Evolutionary conservation across 2,329 filamentous ascomycete species (phyloP).

Genomic region (Diaporthe ampelina): DNA sequence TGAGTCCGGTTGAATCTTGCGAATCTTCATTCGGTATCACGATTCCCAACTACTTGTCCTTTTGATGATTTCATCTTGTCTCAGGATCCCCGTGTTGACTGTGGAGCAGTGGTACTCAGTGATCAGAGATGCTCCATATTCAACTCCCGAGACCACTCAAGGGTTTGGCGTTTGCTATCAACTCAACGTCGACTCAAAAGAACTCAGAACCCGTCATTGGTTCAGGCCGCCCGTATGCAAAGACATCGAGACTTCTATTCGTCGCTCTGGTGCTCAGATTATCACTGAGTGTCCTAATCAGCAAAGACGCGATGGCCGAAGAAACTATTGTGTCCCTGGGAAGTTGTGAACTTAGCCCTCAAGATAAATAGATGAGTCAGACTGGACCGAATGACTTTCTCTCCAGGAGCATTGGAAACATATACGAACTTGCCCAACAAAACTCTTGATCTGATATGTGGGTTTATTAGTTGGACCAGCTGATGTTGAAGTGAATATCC

Average conservation of each 20-base stretch:
- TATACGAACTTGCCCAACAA: neutral
- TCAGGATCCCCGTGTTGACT: neutral
- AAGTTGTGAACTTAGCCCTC: neutral
- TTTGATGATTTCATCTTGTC: too few species aligned
- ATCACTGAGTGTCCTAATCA: neutral
- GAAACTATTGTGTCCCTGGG: too few species aligned
- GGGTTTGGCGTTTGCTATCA: neutral
- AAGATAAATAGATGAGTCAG: neutral
- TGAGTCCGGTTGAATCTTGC: neutral
- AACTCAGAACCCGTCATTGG: too few species aligned
- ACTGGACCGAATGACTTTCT: neutral
- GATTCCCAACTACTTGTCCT: neutral
- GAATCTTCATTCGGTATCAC: neutral
- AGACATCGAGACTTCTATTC: neutral
- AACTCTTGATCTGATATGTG: neutral
- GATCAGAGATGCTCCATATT: neutral
- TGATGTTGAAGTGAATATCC: neutral
- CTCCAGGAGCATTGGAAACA: neutral
- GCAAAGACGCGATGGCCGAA: too few species aligned
- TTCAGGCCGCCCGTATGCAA: neutral
- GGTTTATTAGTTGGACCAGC: neutral
- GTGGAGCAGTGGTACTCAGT: neutral
- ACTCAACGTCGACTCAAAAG: neutral
- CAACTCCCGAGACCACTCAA: neutral
- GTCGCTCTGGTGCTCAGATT: neutral